These are phyloP conservation scores for Nitzschia sp. DNA, from an alignment of 108 stramenopile species.

Conservation along the genomic window DNA sequence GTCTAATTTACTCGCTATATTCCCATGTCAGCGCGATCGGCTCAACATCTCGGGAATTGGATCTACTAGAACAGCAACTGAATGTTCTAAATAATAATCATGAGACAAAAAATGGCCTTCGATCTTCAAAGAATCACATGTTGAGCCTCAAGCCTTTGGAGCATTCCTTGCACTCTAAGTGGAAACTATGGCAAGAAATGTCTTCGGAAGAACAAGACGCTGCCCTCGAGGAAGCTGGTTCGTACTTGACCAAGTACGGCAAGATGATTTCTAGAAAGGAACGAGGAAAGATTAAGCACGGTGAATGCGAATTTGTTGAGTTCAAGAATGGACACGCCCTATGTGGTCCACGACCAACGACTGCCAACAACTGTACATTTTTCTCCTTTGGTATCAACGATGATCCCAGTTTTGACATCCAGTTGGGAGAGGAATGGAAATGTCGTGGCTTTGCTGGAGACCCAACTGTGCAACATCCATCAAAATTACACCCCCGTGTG, in stretches of 20 bases:
- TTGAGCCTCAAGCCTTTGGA: not conserved
- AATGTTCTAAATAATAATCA: too few relatives aligned
- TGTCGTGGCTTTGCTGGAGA: constrained; percentile 71
- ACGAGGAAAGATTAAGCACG: constrained; percentile 11
- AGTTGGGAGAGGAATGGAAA: constrained; percentile 48
- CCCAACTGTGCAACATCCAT: constrained; percentile 61
- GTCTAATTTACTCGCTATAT: not conserved
- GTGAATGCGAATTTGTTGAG: constrained; percentile 18
- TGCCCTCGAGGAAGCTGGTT: constrained; percentile 28
- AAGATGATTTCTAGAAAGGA: constrained; percentile 24
- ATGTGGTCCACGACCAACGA: constrained; percentile 50
- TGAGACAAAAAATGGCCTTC: constrained; percentile 91
- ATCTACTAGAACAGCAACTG: too few relatives aligned
- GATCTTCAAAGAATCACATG: constrained; percentile 50
- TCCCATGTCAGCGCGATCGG: too few relatives aligned
- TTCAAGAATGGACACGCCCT: constrained; percentile 36
- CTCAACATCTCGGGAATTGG: too few relatives aligned
- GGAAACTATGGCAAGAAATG: constrained; percentile 65
- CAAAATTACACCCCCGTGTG: constrained; percentile 49
- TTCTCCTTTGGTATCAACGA: constrained; percentile 67
- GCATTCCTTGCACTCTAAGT: constrained; percentile 25
- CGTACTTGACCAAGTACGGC: constrained; percentile 43
- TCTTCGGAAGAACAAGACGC: constrained; percentile 32
- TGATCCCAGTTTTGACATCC: constrained; percentile 53
- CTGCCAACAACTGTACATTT: constrained; percentile 35